Evolutionary conservation across 768 basidiomycete species (phyloP), one percentile per base, ranked within the genome.

Genomic region (Agrocybe praecox): DNA sequence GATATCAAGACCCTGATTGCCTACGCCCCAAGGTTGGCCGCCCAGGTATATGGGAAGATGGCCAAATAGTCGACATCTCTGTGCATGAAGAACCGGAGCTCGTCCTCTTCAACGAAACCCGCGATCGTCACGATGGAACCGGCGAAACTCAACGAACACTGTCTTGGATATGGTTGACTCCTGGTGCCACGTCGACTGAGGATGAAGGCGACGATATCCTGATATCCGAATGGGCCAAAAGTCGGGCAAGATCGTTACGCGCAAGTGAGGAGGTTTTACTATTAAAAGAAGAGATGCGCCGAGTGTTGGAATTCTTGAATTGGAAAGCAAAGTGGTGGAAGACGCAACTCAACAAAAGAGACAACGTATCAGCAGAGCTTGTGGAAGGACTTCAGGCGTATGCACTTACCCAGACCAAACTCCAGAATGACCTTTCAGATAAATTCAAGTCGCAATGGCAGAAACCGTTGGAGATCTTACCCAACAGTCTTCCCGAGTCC

Each of bases 41-140:
- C 60, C 62, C 14, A 61, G 74, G 15, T 3, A 66, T 62, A 0
- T 60, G 63, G 8, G 65, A 67, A 24, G 62, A 64, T 42, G 51
- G 18, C 6, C 36, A 40, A 14, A 9, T 29, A 9, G 9, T 29
- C 4, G 26, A 29, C 4, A 29, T 5, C 26, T 5, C 9, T 4
- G 9, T 9, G 9, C 26, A 29, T 9, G 26, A 29, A 29, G 26
- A 29, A 29, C 26, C 26, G 9, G 26, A 29, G 9, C 26, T 29
- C 5, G 26, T 29, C 5, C 26, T 29, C 4, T 29, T 29, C 26
- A 29, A 29, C 26, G 26, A 29, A 5, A 29, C 9, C 9, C 26
- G 26, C 9, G 26, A 29, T 29, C 26, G 9, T 5, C 36, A 12
- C 12, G 12, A 40, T 40, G 36, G 36, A 40, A 40, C 36, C 6